phyloP scores from a whole-genome alignment of 2,329 filamentous ascomycete genomes.

The Thelonectria rubi region DNA sequence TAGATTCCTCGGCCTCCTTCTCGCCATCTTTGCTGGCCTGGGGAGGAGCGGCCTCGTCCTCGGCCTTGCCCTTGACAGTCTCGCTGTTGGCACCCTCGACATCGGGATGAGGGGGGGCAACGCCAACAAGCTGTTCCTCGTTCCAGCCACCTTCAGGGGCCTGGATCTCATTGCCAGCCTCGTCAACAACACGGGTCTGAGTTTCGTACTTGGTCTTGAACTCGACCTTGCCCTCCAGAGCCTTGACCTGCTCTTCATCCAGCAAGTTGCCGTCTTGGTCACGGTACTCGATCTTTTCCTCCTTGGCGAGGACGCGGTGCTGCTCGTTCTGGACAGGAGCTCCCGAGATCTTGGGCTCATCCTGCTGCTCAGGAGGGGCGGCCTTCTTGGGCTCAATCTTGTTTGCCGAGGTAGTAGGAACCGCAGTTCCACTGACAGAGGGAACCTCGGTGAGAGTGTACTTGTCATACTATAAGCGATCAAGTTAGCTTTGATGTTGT shows the following conservation, averaged over 20 bases:
- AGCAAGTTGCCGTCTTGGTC: slow-evolving; percentile 94
- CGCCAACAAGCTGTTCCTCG: slow-evolving; percentile 50
- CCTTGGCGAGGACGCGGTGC: slow-evolving; percentile 62
- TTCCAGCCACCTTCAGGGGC: slow-evolving; percentile 53
- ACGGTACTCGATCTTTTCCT: slow-evolving; percentile 92
- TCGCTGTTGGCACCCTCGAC: slow-evolving; percentile 69
- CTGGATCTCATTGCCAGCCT: slow-evolving; percentile 78
- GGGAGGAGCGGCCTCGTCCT: slow-evolving; percentile 51
- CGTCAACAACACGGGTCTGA: slow-evolving; percentile 84
- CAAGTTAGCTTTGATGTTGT: slow-evolving; percentile 29
- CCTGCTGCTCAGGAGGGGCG: slow-evolving; percentile 38
- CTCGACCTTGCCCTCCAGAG: slow-evolving; percentile 89
- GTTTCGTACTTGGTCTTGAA: slow-evolving; percentile 98
- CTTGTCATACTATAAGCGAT: slow-evolving; percentile 56
- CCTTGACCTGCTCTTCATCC: slow-evolving; percentile 82
- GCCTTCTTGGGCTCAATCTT: slow-evolving; percentile 40
- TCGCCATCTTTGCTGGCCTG: slow-evolving; percentile 66
- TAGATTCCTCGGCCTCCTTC: slow-evolving; percentile 63
- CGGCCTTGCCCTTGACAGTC: slow-evolving; percentile 56
- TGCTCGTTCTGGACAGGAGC: slow-evolving; percentile 58
- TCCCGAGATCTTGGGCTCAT: slow-evolving; percentile 54
- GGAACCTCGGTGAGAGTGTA: slow-evolving; percentile 49
- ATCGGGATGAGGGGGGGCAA: slow-evolving; percentile 68
- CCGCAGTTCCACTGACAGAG: slow-evolving; percentile 39
- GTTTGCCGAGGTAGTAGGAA: slow-evolving; percentile 43